Conservation (phyloP, 176 grass and related monocot genomes). For the Themeda triandra region DNA sequence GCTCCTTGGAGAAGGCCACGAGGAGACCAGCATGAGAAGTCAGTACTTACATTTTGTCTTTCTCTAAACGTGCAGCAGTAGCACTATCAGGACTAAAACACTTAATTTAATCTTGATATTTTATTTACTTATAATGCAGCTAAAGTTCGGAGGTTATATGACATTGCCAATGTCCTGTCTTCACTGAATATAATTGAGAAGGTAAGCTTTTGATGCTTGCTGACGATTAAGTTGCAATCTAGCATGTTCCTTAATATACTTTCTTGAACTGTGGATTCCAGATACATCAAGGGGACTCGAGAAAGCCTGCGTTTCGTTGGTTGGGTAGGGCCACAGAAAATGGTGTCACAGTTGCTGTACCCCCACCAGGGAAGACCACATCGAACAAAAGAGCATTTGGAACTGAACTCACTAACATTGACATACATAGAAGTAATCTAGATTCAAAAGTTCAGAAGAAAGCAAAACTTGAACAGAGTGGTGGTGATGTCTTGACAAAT, state of each 20-base stretch:
- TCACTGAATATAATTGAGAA: constrained; percentile 85
- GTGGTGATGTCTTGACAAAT: constrained; percentile 43
- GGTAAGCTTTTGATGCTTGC: constrained; percentile 29
- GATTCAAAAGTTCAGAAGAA: constrained; percentile 47
- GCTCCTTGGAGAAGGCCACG: constrained; percentile 67
- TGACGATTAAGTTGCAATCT: neutral
- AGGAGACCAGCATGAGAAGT: constrained; percentile 85
- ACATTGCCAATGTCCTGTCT: constrained; percentile 86
- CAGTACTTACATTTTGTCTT: neutral
- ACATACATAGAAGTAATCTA: constrained; percentile 39
- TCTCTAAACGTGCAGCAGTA: neutral
- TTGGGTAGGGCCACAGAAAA: constrained; percentile 41
- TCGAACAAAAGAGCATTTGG: constrained; percentile 80
- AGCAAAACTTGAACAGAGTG: constrained; percentile 21
- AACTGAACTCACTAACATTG: constrained; percentile 73
- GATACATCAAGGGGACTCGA: constrained; percentile 61
- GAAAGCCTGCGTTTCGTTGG: constrained; percentile 88
- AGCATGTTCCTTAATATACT: neutral
- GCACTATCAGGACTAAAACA: neutral
- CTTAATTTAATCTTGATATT: neutral
- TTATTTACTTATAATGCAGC: constrained; percentile 37
- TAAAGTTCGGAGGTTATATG: constrained; percentile 85
- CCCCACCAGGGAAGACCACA: constrained; percentile 17
- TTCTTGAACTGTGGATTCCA: constrained; percentile 40
- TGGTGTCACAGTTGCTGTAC: constrained; percentile 29